Evolutionary conservation across 352 stramenopile species (phyloP), one percentile per base, ranked within the genome.

Genomic region (Pythium catenulatum): DNA sequence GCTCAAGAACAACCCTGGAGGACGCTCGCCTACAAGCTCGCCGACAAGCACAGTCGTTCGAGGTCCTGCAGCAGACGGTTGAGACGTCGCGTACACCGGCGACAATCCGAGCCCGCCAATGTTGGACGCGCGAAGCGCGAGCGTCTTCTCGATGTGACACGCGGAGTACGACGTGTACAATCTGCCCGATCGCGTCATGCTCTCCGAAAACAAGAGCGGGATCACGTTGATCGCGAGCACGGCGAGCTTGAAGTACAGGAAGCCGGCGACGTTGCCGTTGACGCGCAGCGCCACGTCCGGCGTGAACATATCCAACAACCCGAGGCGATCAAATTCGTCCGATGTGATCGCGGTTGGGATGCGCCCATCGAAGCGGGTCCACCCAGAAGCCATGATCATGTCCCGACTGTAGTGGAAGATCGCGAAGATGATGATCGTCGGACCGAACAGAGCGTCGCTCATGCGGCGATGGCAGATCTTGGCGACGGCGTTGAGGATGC

Each of bases 161-260:
- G 14, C 77, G 36, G 41, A 25, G 23, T 34, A 76, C 6, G 15
- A 61, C 34, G 2, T 66, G 45, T 58, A 56, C 46, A 76, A 46
- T 36, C 59, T 73, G 14, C 70, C 70, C 1, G 73, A 61, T 72
- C 54, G 3, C 46, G 63, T 45, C 88, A 87, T 52, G 82, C 79
- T 41, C 34, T 87, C 45, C 43, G 43, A 50, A 3, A 89, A 39
- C n/a, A 88, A 2, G 13, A 93, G 23, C 6, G 87, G 82, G 0
- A 93, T 17, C 14, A 91, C 39, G 69, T 92, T 93, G 11, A 91
- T 17, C 0, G 30, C 77, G 3, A 93, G 61, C 32, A 93, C 66
- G 2, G 69, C n/a, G 3, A 93, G n/a, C 61, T 93, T 93, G 9
- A 54, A 32, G 27, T 73, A 52, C 30, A 90, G 83, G 8, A 93